phyloP scores from a whole-genome alignment of 768 basidiomycete genomes.

The Boletus vermiculosoides region DNA sequence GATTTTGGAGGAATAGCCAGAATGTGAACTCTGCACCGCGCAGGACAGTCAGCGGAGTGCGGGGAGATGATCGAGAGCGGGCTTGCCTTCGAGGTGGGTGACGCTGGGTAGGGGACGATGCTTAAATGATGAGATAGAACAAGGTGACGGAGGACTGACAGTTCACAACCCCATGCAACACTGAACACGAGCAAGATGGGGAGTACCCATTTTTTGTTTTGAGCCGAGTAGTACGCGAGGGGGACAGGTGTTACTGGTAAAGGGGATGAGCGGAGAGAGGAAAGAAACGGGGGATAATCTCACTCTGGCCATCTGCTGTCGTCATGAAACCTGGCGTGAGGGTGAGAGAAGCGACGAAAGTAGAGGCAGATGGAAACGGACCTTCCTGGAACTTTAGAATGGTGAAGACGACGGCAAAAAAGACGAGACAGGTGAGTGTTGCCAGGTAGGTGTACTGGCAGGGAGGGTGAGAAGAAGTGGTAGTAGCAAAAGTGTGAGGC shows the following conservation, averaged over 20 bases:
- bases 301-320: slow-evolving; percentile 12
- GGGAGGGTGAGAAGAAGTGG: slow-evolving; percentile 15
- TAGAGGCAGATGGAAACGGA: slow-evolving; percentile 21
- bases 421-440: slow-evolving; percentile 61
- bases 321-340: slow-evolving; percentile 16
- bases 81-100: slow-evolving; percentile 76
- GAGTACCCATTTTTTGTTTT: slow-evolving; percentile 54
- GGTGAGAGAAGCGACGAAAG: not conserved
- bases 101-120: slow-evolving; percentile 40
- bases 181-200: slow-evolving; percentile 72
- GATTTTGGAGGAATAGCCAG: slow-evolving; percentile 81
- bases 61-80: not conserved
- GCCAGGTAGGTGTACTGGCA: slow-evolving; percentile 77
- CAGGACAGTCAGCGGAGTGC: slow-evolving; percentile 3
- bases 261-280: slow-evolving; percentile 4
- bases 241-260: slow-evolving; percentile 57
- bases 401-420: slow-evolving; percentile 62
- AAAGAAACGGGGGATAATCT: not conserved
- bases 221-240: slow-evolving; percentile 45
- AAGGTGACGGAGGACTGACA: slow-evolving; percentile 41
- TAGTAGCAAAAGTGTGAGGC: slow-evolving; percentile 22
- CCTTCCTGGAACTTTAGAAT: slow-evolving; percentile 74
- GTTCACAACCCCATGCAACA: slow-evolving; percentile 72
- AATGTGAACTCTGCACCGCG: slow-evolving; percentile 61
- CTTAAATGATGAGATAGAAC: slow-evolving; percentile 2